These are phyloP conservation scores for Carpinus viminea DNA, from an alignment of 306 rosid species.

Conservation along the genomic window DNA sequence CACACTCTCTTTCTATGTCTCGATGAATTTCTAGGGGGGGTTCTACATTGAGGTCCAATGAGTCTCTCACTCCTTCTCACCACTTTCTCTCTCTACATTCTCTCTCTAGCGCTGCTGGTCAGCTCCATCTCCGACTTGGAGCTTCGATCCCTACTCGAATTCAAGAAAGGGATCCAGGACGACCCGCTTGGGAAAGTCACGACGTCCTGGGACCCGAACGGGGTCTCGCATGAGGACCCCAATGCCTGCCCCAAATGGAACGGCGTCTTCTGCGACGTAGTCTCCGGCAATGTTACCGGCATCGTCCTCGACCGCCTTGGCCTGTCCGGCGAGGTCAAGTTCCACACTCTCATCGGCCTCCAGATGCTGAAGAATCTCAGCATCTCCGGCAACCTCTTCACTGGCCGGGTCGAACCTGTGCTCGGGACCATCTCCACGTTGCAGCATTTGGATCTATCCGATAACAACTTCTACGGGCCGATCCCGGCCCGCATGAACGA, in stretches of 20 bases:
- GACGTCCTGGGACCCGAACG: conserved; percentile 49
- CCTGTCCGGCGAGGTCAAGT: conserved; percentile 74
- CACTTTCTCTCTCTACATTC: conserved; percentile 17
- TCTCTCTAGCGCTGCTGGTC: conserved; percentile 16
- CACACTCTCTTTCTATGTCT: conserved; percentile 9
- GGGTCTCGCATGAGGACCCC: not conserved
- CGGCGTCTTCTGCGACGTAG: conserved; percentile 63
- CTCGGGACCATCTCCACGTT: conserved; percentile 62
- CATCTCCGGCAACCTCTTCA: conserved; percentile 68
- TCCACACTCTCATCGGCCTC: conserved; percentile 72
- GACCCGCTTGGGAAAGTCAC: conserved; percentile 53
- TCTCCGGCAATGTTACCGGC: conserved; percentile 60
- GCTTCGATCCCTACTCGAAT: conserved; percentile 82
- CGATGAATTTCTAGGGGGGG: conserved; percentile 55
- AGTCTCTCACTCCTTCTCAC: conserved; percentile 35
- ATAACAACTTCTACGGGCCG: conserved; percentile 80
- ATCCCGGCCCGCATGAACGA: conserved; percentile 82
- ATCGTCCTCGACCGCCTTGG: conserved; percentile 53
- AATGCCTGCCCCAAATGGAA: conserved; percentile 61
- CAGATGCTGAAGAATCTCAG: conserved; percentile 56
- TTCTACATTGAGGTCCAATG: conserved; percentile 56
- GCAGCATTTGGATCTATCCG: conserved; percentile 84
- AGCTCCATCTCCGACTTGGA: conserved; percentile 46
- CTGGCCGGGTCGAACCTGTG: conserved; percentile 76
- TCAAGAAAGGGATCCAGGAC: conserved; percentile 70